Percentiles rank a stretch among this genome's conserved stretches.
Evolutionary conservation across 1,284 basidiomycete species (phyloP).

Genomic region (Lignosus rhinocerotis): DNA sequence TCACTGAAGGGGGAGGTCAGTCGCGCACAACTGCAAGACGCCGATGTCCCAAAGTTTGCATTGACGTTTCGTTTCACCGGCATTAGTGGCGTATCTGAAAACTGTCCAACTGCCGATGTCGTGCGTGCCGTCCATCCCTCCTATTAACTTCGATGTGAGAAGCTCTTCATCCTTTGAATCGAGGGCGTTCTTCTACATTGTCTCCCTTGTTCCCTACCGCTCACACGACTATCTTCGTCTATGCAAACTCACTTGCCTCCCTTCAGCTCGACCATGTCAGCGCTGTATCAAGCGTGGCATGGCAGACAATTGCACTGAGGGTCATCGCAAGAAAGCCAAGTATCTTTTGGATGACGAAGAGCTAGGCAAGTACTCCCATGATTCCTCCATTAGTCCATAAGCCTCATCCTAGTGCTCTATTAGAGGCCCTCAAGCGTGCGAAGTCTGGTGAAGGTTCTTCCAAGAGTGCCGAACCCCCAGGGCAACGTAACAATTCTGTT

Average conservation of each 20-base stretch:
- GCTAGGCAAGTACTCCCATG: conserved; percentile 60
- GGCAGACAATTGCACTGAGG: conserved; percentile 87
- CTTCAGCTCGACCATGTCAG: conserved; percentile 87
- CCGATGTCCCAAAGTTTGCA: not conserved
- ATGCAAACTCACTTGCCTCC: conserved; percentile 11
- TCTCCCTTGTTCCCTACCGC: not conserved
- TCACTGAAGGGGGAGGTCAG: too few species aligned
- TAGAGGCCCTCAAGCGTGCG: conserved; percentile 63
- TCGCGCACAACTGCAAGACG: not conserved
- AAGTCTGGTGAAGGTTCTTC: conserved; percentile 39
- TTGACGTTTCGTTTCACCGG: not conserved
- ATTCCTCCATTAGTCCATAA: conserved; percentile 17
- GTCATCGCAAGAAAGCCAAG: conserved; percentile 96
- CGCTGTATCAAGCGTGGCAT: conserved; percentile 95
- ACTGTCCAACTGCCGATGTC: not conserved
- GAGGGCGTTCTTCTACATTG: not conserved
- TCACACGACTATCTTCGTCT: conserved; percentile 6
- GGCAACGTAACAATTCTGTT: conserved; percentile 32
- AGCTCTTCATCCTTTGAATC: not conserved
- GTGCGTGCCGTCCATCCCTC: not conserved
- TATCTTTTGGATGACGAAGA: conserved; percentile 93
- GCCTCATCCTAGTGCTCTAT: conserved; percentile 29
- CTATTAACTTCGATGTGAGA: not conserved
- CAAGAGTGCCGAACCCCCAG: conserved; percentile 30
- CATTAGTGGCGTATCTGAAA: not conserved